A percentile compares a stretch with the other conserved stretches of the same genome.
Conservation (phyloP, 1,284 basidiomycete species). For the Apiotrichum mycotoxinovorans region DNA sequence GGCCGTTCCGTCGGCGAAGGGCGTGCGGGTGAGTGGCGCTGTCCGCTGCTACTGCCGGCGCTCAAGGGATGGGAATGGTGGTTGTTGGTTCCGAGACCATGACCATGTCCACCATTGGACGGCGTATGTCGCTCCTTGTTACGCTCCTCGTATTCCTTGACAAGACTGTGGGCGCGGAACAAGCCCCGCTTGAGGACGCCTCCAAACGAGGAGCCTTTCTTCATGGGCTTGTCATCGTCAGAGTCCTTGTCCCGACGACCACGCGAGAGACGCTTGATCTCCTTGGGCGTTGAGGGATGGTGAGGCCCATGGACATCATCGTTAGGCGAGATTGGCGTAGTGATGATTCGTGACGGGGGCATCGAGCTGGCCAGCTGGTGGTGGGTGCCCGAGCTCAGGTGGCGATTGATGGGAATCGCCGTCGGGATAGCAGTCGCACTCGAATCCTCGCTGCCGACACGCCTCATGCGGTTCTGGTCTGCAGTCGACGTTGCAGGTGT, state of each 20-base stretch:
- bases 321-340: conserved; percentile 7
- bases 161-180: conserved; percentile 28
- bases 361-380: conserved; percentile 12
- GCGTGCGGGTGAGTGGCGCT: background rate
- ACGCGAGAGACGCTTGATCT: conserved; percentile 11
- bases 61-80: too few species aligned
- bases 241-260: conserved; percentile 8
- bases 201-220: conserved; percentile 24
- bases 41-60: background rate
- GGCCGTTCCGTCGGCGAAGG: background rate
- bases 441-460: conserved; percentile 5
- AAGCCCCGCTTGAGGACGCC: conserved; percentile 42
- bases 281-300: conserved; percentile 10
- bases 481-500: background rate
- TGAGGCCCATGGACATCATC: conserved; percentile 14
- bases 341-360: background rate
- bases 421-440: conserved; percentile 5
- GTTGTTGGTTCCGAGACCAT: background rate
- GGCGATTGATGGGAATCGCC: conserved; percentile 3
- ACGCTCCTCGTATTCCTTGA: conserved; percentile 35
- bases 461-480: background rate
- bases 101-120: conserved; percentile 6
- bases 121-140: conserved; percentile 14
- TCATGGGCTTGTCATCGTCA: conserved; percentile 32
- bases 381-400: conserved; percentile 3